A percentile compares a stretch with the other conserved stretches of the same genome.
Conservation (phyloP, 106 monocot species). For the Dendrobium officinale region DNA sequence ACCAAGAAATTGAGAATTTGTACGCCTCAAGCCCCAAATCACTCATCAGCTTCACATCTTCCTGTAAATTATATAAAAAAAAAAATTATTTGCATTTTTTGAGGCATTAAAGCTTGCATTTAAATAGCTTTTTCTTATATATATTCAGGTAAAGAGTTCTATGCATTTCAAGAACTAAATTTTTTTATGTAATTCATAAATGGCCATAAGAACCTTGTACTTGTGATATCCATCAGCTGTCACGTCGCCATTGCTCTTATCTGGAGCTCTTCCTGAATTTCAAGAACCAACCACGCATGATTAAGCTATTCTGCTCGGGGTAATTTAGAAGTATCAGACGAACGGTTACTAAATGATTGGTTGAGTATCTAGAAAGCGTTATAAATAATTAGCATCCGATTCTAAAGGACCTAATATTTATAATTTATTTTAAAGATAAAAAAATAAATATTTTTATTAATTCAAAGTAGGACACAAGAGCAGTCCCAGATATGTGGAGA, state of each 20-base stretch:
- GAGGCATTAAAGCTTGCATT: neutral
- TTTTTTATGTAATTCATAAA: neutral
- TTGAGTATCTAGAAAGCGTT: too few species aligned
- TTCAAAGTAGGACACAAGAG: too few species aligned
- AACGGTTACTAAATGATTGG: too few species aligned
- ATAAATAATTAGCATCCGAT: too few species aligned
- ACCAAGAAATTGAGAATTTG: slow-evolving; percentile 49
- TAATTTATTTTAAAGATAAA: too few species aligned
- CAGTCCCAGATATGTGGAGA: too few species aligned
- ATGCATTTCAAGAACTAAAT: neutral
- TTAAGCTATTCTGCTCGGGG: too few species aligned
- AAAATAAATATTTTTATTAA: too few species aligned
- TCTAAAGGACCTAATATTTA: too few species aligned
- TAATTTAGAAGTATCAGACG: too few species aligned
- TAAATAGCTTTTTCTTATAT: neutral
- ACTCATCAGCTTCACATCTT: slow-evolving; percentile 44
- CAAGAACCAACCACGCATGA: too few species aligned
- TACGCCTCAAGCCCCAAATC: slow-evolving; percentile 33
- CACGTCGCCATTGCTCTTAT: slow-evolving; percentile 22
- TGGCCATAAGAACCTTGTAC: slow-evolving; percentile 33
- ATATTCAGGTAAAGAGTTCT: neutral
- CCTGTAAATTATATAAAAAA: slow-evolving; percentile 6
- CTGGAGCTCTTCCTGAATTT: neutral
- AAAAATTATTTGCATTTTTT: too few species aligned
- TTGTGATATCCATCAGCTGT: slow-evolving; percentile 42